Evolutionary conservation across 2,329 filamentous ascomycete genomes (phyloP).

Genomic region (Colletotrichum viniferum): DNA sequence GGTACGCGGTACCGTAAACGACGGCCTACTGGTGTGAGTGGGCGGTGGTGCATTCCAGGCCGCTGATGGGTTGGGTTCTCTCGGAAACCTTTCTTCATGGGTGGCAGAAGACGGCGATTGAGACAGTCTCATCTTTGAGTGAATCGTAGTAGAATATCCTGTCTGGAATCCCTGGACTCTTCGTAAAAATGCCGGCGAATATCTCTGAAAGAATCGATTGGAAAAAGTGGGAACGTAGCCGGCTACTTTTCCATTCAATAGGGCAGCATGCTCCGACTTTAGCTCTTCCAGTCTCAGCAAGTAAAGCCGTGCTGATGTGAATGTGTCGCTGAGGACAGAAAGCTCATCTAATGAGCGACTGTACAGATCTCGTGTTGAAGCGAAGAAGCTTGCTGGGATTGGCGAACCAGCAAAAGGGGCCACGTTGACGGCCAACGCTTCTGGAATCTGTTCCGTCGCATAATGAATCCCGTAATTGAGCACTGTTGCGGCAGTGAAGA

Average conservation of each 20-base stretch:
- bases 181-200: not conserved
- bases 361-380: not conserved
- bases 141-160: not conserved
- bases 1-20: not conserved
- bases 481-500: slow-evolving; percentile 10
- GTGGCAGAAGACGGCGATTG: not conserved
- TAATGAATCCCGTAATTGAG: not conserved
- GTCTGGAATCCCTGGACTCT: not conserved
- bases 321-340: not conserved
- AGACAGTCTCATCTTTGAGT: not conserved
- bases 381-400: not conserved
- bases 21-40: not conserved
- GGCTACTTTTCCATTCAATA: not conserved
- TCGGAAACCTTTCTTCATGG: not conserved
- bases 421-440: not conserved
- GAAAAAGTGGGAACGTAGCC: not conserved
- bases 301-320: not conserved
- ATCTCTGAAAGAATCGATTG: slow-evolving; percentile 5
- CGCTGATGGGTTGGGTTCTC: not conserved
- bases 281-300: not conserved
- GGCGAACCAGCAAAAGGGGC: slow-evolving; percentile 3
- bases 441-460: not conserved
- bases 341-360: not conserved
- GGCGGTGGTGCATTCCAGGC: not conserved
- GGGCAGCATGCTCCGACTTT: not conserved